Conservation (phyloP, 2,329 filamentous ascomycete genomes). For the Tolypocladium amazonense region DNA sequence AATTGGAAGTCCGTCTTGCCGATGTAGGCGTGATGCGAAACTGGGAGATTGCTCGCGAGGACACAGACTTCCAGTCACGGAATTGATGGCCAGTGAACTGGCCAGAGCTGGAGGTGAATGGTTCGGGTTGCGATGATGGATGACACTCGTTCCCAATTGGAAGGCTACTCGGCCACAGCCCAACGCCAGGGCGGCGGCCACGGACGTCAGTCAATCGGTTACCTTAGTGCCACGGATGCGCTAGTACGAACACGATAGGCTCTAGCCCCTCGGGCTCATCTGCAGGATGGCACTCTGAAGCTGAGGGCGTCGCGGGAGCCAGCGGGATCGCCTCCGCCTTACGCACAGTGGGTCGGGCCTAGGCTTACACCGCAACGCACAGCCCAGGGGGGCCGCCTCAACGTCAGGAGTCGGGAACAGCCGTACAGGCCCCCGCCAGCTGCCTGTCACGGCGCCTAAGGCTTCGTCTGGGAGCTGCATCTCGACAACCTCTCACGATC, state of each 20-base stretch:
- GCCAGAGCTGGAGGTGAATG: too few species aligned
- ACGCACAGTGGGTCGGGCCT: neutral
- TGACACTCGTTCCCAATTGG: neutral
- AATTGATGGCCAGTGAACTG: neutral
- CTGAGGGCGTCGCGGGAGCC: neutral
- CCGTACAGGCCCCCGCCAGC: neutral
- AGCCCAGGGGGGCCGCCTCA: neutral
- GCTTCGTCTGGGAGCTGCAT: neutral
- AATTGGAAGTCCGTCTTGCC: neutral
- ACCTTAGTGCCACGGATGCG: neutral
- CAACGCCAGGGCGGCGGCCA: neutral
- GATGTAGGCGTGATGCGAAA: neutral
- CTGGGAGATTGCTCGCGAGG: neutral
- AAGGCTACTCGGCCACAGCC: neutral
- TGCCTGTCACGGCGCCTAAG: neutral
- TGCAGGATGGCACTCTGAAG: neutral
- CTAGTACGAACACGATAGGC: neutral
- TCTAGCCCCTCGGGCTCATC: neutral
- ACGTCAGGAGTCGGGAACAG: too few species aligned
- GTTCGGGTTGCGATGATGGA: neutral
- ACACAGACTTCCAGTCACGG: neutral
- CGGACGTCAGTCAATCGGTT: neutral
- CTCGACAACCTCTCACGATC: neutral
- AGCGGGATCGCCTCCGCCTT: neutral
- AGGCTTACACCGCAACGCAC: neutral